Evolutionary conservation across 495 filamentous ascomycete species (phyloP).

Genomic region (Opeltia flavorubescens): DNA sequence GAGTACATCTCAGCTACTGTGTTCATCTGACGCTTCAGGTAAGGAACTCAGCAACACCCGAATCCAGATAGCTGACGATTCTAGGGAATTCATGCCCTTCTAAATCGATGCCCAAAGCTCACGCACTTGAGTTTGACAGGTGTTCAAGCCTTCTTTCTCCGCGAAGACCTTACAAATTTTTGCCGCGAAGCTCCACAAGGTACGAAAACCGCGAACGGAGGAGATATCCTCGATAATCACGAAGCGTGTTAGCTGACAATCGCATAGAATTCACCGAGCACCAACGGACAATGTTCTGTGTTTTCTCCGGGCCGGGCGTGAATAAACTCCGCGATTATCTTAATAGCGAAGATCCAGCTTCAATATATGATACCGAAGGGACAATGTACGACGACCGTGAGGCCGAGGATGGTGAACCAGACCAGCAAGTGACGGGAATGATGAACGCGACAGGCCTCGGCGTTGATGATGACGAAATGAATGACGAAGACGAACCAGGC

Average conservation of each 20-base stretch:
- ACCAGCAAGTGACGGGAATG: slow-evolving; percentile 37
- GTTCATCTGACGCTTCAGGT: slow-evolving; percentile 65
- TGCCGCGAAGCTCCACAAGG: slow-evolving; percentile 75
- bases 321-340: slow-evolving; percentile 60
- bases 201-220: slow-evolving; percentile 17
- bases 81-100: slow-evolving; percentile 77
- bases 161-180: slow-evolving; percentile 62
- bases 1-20: slow-evolving; percentile 96
- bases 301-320: slow-evolving; percentile 87
- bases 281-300: slow-evolving; percentile 89
- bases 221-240: background rate
- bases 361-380: slow-evolving; percentile 29
- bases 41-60: slow-evolving; percentile 22
- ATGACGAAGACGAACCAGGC: slow-evolving; percentile 20
- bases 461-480: slow-evolving; percentile 33
- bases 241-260: slow-evolving; percentile 16
- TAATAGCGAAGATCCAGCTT: slow-evolving; percentile 30
- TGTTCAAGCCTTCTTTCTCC: slow-evolving; percentile 67
- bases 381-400: slow-evolving; percentile 45
- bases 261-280: slow-evolving; percentile 82
- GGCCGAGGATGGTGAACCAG: slow-evolving; percentile 35
- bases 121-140: slow-evolving; percentile 95
- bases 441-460: slow-evolving; percentile 39
- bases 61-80: slow-evolving; percentile 13
- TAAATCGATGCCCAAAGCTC: slow-evolving; percentile 81